Evolutionary conservation across 208 protist species (phyloP).

Genomic region (Paratrypanosoma confusum): DNA sequence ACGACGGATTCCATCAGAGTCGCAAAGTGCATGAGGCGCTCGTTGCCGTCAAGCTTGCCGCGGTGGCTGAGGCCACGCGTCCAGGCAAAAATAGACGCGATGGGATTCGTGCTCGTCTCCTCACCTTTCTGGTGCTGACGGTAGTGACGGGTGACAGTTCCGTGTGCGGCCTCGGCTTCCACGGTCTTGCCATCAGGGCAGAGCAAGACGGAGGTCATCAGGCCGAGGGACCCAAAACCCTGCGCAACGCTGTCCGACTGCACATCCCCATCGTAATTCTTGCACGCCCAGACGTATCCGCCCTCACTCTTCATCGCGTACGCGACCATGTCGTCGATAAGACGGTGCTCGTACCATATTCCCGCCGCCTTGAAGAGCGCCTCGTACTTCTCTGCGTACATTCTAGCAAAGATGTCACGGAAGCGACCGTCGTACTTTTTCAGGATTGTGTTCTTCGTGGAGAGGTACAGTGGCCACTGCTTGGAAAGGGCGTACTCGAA

Average conservation of each 20-base stretch:
- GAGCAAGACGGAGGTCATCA: constrained; percentile 88
- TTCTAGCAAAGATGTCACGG: constrained; percentile 81
- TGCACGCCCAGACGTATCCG: constrained; percentile 90
- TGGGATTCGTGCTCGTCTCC: constrained; percentile 84
- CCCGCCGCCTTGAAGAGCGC: constrained; percentile 21
- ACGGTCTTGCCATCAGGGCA: constrained; percentile 80
- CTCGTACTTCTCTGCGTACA: constrained; percentile 57
- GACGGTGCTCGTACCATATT: constrained; percentile 85
- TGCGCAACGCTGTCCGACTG: constrained; percentile 85
- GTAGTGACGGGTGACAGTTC: constrained; percentile 88
- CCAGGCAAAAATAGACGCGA: constrained; percentile 90
- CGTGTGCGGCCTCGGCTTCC: constrained; percentile 87
- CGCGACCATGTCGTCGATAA: constrained; percentile 92
- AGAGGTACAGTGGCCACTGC: constrained; percentile 71
- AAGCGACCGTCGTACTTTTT: constrained; percentile 89
- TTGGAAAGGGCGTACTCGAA: constrained; percentile 68
- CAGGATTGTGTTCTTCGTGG: constrained; percentile 91
- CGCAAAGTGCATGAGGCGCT: constrained; percentile 79
- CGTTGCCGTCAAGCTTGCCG: constrained; percentile 86
- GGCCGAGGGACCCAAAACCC: constrained; percentile 82
- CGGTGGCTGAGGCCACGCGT: constrained; percentile 77
- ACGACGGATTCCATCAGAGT: constrained; percentile 83
- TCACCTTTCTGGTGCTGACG: constrained; percentile 73
- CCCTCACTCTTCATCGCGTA: constrained; percentile 32
- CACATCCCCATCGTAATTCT: constrained; percentile 94